Evolutionary conservation across 352 stramenopile genomes (phyloP).

Genomic region (Lagenidium sp.): DNA sequence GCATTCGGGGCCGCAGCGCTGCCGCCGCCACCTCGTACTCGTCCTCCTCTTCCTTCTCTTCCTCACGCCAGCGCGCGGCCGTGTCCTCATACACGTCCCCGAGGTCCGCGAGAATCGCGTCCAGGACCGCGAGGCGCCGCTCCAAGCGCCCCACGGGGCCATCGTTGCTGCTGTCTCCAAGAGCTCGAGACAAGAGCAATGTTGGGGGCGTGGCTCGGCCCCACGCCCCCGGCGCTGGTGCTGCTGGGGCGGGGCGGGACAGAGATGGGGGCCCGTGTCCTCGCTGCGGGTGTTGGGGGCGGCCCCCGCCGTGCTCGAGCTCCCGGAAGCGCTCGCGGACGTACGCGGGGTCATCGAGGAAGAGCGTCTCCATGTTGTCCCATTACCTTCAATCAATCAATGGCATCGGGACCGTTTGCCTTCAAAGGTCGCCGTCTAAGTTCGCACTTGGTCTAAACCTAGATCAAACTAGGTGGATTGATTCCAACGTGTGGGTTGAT

Average conservation of each 20-base stretch:
- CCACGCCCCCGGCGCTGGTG: no score
- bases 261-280: background rate
- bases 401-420: conserved; percentile 8
- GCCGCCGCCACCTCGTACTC: background rate
- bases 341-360: conserved; percentile 29
- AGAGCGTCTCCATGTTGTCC: conserved; percentile 44
- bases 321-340: conserved; percentile 38
- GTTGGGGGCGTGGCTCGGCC: no score
- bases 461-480: no score
- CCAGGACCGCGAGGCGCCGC: conserved; percentile 18
- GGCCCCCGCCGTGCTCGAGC: conserved; percentile 15
- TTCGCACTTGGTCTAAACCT: conserved; percentile 5
- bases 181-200: no score
- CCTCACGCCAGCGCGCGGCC: background rate
- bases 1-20: no score
- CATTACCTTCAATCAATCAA: background rate
- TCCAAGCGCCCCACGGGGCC: conserved; percentile 3
- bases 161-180: no score
- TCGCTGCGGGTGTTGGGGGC: no score
- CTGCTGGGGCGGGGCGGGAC: no score
- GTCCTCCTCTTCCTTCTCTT: background rate
- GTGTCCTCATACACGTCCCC: background rate
- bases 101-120: conserved; percentile 16
- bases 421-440: conserved; percentile 11
- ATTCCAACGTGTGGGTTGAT: no score